Evolutionary conservation across 2,329 filamentous ascomycete species (phyloP).

Genomic region (Alternaria postmessia): DNA sequence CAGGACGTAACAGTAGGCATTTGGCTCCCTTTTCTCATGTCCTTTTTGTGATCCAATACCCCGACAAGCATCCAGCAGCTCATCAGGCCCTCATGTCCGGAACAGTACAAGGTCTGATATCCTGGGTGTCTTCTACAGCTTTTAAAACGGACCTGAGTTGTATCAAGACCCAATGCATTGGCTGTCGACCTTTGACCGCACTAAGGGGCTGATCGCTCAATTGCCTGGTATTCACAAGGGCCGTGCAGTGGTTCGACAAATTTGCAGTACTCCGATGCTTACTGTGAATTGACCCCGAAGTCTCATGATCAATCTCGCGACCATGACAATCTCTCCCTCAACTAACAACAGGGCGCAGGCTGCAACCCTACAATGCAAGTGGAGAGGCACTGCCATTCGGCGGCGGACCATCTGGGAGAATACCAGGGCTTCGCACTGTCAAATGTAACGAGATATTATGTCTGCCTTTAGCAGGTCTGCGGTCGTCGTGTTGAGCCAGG

Average conservation of each 20-base stretch:
- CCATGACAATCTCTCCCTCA: neutral
- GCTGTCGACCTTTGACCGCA: neutral
- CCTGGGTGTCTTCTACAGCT: neutral
- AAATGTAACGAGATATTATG: neutral
- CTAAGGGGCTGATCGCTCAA: neutral
- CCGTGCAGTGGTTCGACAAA: neutral
- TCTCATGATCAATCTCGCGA: neutral
- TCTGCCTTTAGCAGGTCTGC: neutral
- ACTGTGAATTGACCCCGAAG: neutral
- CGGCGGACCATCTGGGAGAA: neutral
- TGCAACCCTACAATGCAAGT: neutral
- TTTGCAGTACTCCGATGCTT: neutral
- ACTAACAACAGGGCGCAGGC: neutral
- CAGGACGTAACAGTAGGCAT: neutral
- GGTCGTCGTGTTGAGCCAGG: neutral
- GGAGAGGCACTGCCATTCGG: neutral
- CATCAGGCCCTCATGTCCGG: neutral
- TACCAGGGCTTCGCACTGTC: neutral
- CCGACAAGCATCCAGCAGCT: neutral
- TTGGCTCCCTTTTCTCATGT: neutral
- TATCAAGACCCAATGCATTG: neutral
- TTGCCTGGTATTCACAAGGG: neutral
- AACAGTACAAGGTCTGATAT: neutral
- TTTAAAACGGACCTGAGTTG: neutral
- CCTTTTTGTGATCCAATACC: neutral